Conservation (phyloP, 1,284 basidiomycete species). For the Stygiomarasmius scandens region DNA sequence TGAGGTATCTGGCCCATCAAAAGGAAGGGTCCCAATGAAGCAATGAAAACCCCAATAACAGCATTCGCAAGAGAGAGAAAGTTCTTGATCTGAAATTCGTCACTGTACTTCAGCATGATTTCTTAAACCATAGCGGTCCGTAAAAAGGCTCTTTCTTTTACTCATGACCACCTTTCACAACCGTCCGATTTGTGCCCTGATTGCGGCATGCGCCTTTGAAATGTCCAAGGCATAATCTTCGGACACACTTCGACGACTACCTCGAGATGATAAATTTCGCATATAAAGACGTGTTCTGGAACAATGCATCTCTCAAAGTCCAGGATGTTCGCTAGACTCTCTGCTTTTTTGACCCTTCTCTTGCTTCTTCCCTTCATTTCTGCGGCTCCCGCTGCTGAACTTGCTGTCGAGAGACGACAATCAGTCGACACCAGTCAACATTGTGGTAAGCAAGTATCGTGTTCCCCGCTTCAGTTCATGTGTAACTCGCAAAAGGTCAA, state of each 20-base stretch:
- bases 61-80: slow-evolving; percentile 83
- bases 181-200: no score
- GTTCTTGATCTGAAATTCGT: slow-evolving; percentile 63
- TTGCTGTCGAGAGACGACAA: slow-evolving; percentile 25
- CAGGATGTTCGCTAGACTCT: slow-evolving; percentile 19
- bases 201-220: no score
- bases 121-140: no score
- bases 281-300: neutral
- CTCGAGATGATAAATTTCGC: neutral
- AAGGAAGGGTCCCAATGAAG: slow-evolving; percentile 85
- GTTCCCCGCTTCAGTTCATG: neutral
- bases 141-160: no score
- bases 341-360: slow-evolving; percentile 23
- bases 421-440: slow-evolving; percentile 33
- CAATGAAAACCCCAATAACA: slow-evolving; percentile 78
- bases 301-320: neutral
- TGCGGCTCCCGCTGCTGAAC: slow-evolving; percentile 30
- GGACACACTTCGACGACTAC: slow-evolving; percentile 12
- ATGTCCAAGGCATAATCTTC: slow-evolving; percentile 9
- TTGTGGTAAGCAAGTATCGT: slow-evolving; percentile 28
- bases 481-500: slow-evolving; percentile 9
- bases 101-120: no score
- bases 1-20: slow-evolving; percentile 84
- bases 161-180: no score
- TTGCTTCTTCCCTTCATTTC: slow-evolving; percentile 28